Evolutionary conservation across 495 filamentous ascomycete species (phyloP), one percentile per base, ranked within the genome.

Genomic region (Jackrogersella minutella): DNA sequence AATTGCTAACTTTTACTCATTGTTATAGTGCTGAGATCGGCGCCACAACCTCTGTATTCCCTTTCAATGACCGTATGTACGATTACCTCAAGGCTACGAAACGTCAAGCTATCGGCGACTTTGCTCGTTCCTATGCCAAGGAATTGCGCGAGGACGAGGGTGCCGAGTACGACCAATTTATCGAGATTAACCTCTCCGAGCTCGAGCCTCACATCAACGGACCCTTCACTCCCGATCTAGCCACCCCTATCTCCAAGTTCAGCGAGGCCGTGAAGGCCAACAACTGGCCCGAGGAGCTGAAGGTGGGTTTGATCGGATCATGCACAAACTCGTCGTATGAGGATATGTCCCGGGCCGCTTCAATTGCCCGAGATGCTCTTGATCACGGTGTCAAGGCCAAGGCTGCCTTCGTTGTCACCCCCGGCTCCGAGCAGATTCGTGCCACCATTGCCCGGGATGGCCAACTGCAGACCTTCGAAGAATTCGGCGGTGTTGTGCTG

Each of bases 301-400:
- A 97, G 86, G 96, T 97, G 70, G 96, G 96, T 75, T 79, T 94
- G 47, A 94, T 99, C 73, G 95, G 95, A 58, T 98, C 95, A 75
- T 99, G 95, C 91, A 99, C 95, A 70, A 99, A 99, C 87, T 97
- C 93, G 40, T 97, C 93, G 24, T 99, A 99, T 79, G 96, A 99
- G 84, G 95, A 99, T 75, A 98, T 99, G 95, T 91, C 89, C 70
- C 92, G 96, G 66, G 91, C 88, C 73, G 95, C 95, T 54, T 92
- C 93, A 31, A 98, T 99, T 77, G 96, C 94, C 50, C 91, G 88
- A 59, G 93, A 99, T 79, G 96, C 96, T 69, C 85, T 97, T 59
- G 79, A 93, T 81, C 94, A 97, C 76, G 96, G 95, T 66, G 63
- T 98, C 74, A 97, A 97, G 85, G 86, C 96, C 69, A 97, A 97